A percentile compares a stretch with the other conserved stretches of the same genome.
These are phyloP conservation scores for Corynespora cassiicola DNA, from an alignment of 2,329 filamentous ascomycete species.

Conservation along the genomic window DNA sequence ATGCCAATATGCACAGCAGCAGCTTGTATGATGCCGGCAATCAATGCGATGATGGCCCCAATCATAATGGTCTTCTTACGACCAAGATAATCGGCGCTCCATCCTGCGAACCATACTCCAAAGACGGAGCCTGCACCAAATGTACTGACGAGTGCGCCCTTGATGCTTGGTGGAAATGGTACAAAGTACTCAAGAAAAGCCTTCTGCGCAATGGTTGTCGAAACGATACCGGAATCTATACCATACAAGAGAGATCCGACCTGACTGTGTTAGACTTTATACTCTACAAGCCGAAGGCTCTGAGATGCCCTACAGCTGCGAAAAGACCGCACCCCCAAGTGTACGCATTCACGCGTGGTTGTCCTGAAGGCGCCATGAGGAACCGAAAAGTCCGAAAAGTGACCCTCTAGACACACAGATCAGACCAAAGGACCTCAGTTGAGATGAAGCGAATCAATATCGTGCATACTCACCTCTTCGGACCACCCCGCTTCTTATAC, in stretches of 20 bases:
- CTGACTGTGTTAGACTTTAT: background rate
- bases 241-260: slow-evolving; percentile 6
- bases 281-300: background rate
- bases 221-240: slow-evolving; percentile 17
- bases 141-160: slow-evolving; percentile 10
- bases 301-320: slow-evolving; percentile 7
- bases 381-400: no score
- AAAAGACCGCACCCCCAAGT: slow-evolving; percentile 13
- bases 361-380: slow-evolving; percentile 5
- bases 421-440: no score
- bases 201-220: slow-evolving; percentile 13
- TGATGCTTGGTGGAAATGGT: slow-evolving; percentile 6
- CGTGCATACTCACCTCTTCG: no score
- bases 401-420: no score
- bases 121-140: slow-evolving; percentile 13
- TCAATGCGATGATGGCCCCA: slow-evolving; percentile 34
- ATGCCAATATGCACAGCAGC: slow-evolving; percentile 45
- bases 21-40: slow-evolving; percentile 44
- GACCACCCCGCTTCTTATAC: slow-evolving; percentile 1
- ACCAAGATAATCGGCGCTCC: slow-evolving; percentile 13
- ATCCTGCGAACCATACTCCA: slow-evolving; percentile 13
- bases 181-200: slow-evolving; percentile 13
- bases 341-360: slow-evolving; percentile 6
- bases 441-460: no score
- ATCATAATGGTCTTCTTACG: slow-evolving; percentile 34